Conservation (phyloP, 2,329 filamentous ascomycete species). For the Paraconiothyrium brasiliense region DNA sequence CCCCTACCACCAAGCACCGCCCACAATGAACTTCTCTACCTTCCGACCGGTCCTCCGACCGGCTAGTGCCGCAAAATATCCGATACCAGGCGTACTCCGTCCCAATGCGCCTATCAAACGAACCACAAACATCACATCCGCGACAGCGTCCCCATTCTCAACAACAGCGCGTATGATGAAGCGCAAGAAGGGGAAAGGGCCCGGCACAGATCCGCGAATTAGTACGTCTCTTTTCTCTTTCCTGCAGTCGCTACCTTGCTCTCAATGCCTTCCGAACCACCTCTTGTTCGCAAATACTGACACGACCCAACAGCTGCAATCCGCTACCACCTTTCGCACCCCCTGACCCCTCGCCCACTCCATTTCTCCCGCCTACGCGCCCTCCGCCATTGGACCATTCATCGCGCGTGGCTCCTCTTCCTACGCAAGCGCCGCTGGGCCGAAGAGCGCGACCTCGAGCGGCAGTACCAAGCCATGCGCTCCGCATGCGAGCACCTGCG, state of each 20-base stretch:
- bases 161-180: conserved; percentile 41
- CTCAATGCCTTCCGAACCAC: neutral
- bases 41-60: conserved; percentile 38
- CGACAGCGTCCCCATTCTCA: conserved; percentile 38
- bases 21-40: conserved; percentile 24
- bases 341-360: conserved; percentile 76
- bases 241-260: no score
- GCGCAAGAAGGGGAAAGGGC: conserved; percentile 32
- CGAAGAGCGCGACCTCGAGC: conserved; percentile 75
- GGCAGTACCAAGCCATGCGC: conserved; percentile 83
- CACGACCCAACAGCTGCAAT: conserved; percentile 64
- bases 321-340: conserved; percentile 75
- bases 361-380: conserved; percentile 87
- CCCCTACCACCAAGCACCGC: neutral
- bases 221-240: conserved; percentile 34
- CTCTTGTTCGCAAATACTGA: neutral
- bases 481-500: conserved; percentile 85
- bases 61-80: conserved; percentile 20
- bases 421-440: conserved; percentile 72
- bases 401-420: conserved; percentile 91
- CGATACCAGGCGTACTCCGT: conserved; percentile 21
- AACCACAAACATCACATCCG: conserved; percentile 21
- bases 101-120: conserved; percentile 19
- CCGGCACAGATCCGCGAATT: conserved; percentile 40
- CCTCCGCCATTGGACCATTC: conserved; percentile 98